Evolutionary conservation across 208 protist genomes (phyloP).

Genomic region (Leishmania guyanensis): DNA sequence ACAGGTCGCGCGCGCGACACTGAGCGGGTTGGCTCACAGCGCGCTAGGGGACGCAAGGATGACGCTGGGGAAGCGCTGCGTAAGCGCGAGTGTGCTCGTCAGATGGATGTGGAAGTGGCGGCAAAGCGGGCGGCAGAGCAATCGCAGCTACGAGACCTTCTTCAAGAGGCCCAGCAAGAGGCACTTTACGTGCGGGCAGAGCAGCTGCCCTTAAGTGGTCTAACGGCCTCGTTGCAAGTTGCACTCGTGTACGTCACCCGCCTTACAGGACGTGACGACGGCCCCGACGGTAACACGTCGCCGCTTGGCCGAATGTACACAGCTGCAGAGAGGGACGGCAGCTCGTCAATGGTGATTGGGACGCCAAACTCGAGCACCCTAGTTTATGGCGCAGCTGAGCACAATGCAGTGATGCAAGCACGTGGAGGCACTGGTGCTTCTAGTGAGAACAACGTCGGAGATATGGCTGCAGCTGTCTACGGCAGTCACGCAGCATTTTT

Average conservation of each 20-base stretch:
- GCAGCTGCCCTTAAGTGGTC: constrained; percentile 7
- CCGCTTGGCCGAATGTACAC: background rate
- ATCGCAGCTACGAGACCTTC: constrained; percentile 4
- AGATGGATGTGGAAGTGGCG: background rate
- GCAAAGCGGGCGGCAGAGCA: constrained; percentile 1
- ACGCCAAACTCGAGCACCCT: constrained; percentile 7
- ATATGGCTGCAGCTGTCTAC: background rate
- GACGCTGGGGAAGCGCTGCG: background rate
- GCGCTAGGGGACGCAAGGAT: background rate
- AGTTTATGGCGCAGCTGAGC: background rate
- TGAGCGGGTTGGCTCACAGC: background rate
- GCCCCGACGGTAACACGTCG: background rate
- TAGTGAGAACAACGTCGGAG: background rate
- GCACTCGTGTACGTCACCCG: constrained; percentile 7
- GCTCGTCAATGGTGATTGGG: background rate
- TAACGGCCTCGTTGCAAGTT: constrained; percentile 10
- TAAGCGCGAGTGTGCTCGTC: background rate
- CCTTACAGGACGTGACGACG: background rate
- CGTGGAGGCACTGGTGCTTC: background rate
- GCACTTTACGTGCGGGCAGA: background rate
- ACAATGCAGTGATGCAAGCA: background rate
- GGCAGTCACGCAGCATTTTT: background rate
- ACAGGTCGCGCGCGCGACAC: background rate
- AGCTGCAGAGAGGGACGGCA: background rate
- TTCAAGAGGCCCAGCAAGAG: constrained; percentile 14